Evolutionary conservation across 1,284 basidiomycete genomes (phyloP), one percentile per base, ranked within the genome.

Genomic region (Singerocomus inundabilis): DNA sequence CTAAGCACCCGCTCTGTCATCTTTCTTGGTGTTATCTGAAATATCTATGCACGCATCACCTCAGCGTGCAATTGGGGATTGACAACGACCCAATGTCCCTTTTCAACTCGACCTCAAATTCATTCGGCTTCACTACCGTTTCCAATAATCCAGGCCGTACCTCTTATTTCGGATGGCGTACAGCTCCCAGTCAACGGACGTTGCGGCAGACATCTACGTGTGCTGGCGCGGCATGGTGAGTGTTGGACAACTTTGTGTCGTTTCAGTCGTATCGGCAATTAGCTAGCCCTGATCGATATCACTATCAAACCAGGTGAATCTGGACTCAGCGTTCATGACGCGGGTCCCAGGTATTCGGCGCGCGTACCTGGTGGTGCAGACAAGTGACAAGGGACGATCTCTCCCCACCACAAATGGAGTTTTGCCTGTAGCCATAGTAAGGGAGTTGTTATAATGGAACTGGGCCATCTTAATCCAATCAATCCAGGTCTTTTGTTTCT

Each of bases 101-200:
- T 69, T 72, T 57, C 47, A 4, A 57, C 24, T 55, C 57, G 9
- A 57, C 63, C 13, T 49, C 60, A 1, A 49, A 74, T 69, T 55
- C 69, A 5, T 44, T 25, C n/a, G 13, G 35, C 28, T 71, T 72
- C 52, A 43, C 76, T 11, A 64, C 82, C 50, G 78, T 79, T 38
- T 67, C 61, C 50, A 69, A 70, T 30, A 70, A 73, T 43, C 66
- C 21, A 65, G 24, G 80, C 76, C 1, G 68, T 78, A 5, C 75
- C 79, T 78, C 80, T 13, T 57, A 82, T 86, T 40, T 30, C 80
- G 79, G 77, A 78, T 24, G 80, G 80, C 30, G 81, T 88, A 2
- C 84, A 85, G 44, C 74, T 80, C 18, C 82, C 82, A 5, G 82
- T 21, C 80, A 4, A 60, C 68, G 83, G 2, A 65, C 72, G 24